phyloP scores from a whole-genome alignment of 441 rosid genomes.

The Populus hybrid region DNA sequence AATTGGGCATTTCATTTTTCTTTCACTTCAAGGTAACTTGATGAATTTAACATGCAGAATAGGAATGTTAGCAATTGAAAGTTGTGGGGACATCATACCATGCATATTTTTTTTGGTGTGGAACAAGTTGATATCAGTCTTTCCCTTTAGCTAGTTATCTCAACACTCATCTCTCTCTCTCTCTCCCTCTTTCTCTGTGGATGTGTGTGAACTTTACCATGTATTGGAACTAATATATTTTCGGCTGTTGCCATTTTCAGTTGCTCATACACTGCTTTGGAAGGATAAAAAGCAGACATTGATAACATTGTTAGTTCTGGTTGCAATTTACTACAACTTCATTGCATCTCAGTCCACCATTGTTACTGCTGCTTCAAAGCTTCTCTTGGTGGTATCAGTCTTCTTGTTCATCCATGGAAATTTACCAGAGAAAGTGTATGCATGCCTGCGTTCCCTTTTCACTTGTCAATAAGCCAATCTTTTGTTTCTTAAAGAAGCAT shows the following conservation, averaged over 20 bases:
- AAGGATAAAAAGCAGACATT: conserved; percentile 59
- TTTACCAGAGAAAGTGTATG: conserved; percentile 76
- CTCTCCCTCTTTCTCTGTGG: no score
- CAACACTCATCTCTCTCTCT: background rate
- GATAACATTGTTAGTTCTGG: conserved; percentile 45
- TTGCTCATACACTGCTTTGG: conserved; percentile 64
- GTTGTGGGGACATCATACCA: background rate
- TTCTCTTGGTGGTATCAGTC: conserved; percentile 45
- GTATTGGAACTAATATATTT: conserved; percentile 3
- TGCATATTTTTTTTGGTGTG: no score
- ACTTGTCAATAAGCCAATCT: conserved; percentile 5
- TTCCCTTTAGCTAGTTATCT: background rate
- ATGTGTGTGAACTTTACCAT: background rate
- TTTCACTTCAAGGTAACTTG: background rate
- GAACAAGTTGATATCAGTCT: background rate
- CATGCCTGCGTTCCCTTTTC: conserved; percentile 14
- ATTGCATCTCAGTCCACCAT: conserved; percentile 57
- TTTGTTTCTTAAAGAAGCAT: background rate
- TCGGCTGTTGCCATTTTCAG: conserved; percentile 43
- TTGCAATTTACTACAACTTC: conserved; percentile 65
- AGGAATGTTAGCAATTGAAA: background rate
- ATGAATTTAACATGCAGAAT: background rate
- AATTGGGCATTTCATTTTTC: background rate
- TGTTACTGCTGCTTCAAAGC: conserved; percentile 52
- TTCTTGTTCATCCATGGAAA: conserved; percentile 58